Evolutionary conservation across 495 filamentous ascomycete genomes (phyloP).

Genomic region (Pyrenula aspistea): DNA sequence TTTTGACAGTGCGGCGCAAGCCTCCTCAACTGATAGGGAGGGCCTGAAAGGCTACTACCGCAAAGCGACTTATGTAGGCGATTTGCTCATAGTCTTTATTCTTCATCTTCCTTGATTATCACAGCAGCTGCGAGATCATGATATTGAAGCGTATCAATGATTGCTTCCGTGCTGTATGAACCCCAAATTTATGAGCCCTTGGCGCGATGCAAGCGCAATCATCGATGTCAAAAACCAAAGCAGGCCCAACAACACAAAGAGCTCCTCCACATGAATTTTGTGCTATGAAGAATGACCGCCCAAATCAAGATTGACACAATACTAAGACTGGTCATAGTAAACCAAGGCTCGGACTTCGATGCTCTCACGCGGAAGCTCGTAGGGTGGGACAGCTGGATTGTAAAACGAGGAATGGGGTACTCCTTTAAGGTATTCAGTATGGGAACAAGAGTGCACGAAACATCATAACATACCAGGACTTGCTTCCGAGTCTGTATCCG

Average conservation of each 20-base stretch:
- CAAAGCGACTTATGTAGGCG: not conserved
- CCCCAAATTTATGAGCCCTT: not conserved
- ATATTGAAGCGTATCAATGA: not conserved
- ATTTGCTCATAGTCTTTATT: not conserved
- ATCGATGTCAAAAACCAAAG: not conserved
- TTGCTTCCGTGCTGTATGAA: not conserved
- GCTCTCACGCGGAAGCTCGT: not conserved
- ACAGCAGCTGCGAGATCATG: not conserved
- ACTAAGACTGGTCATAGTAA: not conserved
- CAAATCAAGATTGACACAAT: not conserved
- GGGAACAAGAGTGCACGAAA: not conserved
- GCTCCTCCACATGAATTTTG: not conserved
- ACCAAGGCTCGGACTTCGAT: not conserved
- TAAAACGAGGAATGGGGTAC: not conserved
- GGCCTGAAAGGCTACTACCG: too few relatives aligned
- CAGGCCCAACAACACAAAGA: not conserved
- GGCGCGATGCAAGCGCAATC: not conserved
- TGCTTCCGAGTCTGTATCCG: constrained; percentile 7
- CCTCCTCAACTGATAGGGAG: too few relatives aligned
- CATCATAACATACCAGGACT: not conserved
- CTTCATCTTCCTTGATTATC: not conserved
- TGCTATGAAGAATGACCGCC: not conserved
- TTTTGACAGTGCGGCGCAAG: too few relatives aligned
- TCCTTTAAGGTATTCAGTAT: not conserved
- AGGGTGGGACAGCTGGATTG: not conserved